These are phyloP conservation scores for Xylaria telfairii DNA, from an alignment of 495 filamentous ascomycete genomes.

Conservation along the genomic window DNA sequence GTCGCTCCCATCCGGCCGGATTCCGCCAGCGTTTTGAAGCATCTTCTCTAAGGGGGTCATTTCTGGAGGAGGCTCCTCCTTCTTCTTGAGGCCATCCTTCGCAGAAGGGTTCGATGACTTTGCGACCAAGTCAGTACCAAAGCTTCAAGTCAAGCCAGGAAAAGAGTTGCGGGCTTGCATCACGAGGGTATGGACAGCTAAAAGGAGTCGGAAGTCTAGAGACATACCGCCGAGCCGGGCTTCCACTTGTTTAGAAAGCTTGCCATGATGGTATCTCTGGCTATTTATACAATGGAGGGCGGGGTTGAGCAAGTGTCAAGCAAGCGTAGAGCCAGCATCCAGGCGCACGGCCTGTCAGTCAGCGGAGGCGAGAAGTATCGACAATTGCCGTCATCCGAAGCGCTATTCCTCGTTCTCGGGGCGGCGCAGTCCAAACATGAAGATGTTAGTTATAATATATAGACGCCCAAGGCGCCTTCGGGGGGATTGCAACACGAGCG, in stretches of 20 bases:
- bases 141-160: neutral
- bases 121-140: constrained; percentile 29
- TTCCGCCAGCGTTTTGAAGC: constrained; percentile 76
- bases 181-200: neutral
- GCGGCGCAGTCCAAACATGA: constrained; percentile 18
- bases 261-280: constrained; percentile 41
- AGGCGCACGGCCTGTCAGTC: constrained; percentile 34
- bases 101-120: constrained; percentile 46
- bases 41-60: constrained; percentile 84
- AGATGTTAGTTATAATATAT: neutral
- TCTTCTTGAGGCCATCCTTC: constrained; percentile 63
- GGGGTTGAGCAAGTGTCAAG: neutral
- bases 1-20: constrained; percentile 88
- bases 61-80: constrained; percentile 70
- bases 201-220: constrained; percentile 1
- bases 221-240: constrained; percentile 41
- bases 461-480: constrained; percentile 22
- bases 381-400: constrained; percentile 38
- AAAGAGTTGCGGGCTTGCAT: neutral
- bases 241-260: constrained; percentile 55
- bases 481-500: neutral
- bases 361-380: constrained; percentile 28
- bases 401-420: constrained; percentile 17
- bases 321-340: constrained; percentile 34
- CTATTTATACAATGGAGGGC: constrained; percentile 25